Percentiles rank a stretch among this genome's conserved stretches.
phyloP scores from a whole-genome alignment of 352 stramenopile genomes.

The Phytophthora ramorum region DNA sequence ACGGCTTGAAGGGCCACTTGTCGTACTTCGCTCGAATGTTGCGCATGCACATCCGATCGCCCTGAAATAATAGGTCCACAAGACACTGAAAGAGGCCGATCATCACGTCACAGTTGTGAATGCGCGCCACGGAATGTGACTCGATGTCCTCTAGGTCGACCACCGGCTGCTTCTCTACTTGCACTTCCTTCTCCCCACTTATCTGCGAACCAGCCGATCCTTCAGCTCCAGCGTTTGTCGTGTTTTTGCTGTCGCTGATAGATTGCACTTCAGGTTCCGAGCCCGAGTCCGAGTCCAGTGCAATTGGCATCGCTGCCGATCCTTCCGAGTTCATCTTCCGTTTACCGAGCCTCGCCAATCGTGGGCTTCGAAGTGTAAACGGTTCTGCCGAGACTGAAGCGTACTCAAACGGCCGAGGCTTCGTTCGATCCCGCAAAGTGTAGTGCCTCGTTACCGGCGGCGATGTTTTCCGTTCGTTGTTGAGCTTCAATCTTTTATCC shows the following conservation, averaged over 20 bases:
- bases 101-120: constrained; percentile 44
- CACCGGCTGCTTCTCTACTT: constrained; percentile 21
- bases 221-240: constrained; percentile 9
- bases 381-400: background rate
- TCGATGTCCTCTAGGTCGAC: constrained; percentile 36
- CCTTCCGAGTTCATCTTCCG: constrained; percentile 36
- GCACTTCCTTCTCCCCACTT: constrained; percentile 3
- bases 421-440: constrained; percentile 22
- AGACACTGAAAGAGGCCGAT: constrained; percentile 53
- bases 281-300: constrained; percentile 61
- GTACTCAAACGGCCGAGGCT: constrained; percentile 12
- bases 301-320: constrained; percentile 55
- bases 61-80: constrained; percentile 41
- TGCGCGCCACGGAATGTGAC: constrained; percentile 11
- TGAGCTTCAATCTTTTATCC: constrained; percentile 17
- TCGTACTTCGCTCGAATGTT: constrained; percentile 48
- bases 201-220: constrained; percentile 14
- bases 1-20: constrained; percentile 36
- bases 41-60: constrained; percentile 44
- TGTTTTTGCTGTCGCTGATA: constrained; percentile 4
- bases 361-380: constrained; percentile 2
- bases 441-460: constrained; percentile 10
- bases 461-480: constrained; percentile 5
- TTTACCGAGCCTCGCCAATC: constrained; percentile 25
- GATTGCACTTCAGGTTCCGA: constrained; percentile 24